Evolutionary conservation across 192 early-diverging fungal species (phyloP).

Genomic region (Diversispora eburnea): DNA sequence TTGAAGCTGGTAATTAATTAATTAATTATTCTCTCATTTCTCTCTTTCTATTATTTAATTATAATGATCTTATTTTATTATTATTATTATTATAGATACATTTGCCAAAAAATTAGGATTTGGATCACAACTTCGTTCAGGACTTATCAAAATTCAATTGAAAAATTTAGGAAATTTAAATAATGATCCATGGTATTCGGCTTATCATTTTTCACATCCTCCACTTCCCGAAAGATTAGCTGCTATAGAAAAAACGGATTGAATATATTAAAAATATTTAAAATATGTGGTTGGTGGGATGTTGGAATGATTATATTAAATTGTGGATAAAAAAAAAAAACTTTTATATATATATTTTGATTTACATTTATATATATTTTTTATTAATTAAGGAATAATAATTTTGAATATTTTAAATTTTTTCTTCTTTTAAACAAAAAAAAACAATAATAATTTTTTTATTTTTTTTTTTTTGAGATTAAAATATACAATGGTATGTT

Average conservation of each 20-base stretch:
- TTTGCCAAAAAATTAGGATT: conserved; percentile 85
- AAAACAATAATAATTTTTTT: background rate
- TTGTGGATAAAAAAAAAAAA: too few species aligned
- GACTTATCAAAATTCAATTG: conserved; percentile 84
- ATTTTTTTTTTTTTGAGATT: background rate
- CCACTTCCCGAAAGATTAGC: conserved; percentile 83
- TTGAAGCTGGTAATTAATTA: conserved; percentile 63
- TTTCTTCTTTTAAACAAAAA: background rate
- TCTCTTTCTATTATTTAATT: too few species aligned
- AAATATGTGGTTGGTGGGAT: too few species aligned
- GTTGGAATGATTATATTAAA: too few species aligned
- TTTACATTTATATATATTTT: too few species aligned
- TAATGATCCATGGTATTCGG: conserved; percentile 81
- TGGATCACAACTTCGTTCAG: conserved; percentile 63
- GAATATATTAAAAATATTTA: background rate
- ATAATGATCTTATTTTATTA: background rate
- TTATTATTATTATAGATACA: conserved; percentile 50
- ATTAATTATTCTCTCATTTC: background rate
- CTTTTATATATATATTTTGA: too few species aligned
- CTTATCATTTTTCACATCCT: conserved; percentile 91
- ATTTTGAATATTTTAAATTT: background rate
- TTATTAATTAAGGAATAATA: background rate
- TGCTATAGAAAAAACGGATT: conserved; percentile 35
- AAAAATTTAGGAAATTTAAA: conserved; percentile 88
- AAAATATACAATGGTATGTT: background rate